Evolutionary conservation across 2,329 filamentous ascomycete species (phyloP).

Genomic region (Tricladium varicosporioides): DNA sequence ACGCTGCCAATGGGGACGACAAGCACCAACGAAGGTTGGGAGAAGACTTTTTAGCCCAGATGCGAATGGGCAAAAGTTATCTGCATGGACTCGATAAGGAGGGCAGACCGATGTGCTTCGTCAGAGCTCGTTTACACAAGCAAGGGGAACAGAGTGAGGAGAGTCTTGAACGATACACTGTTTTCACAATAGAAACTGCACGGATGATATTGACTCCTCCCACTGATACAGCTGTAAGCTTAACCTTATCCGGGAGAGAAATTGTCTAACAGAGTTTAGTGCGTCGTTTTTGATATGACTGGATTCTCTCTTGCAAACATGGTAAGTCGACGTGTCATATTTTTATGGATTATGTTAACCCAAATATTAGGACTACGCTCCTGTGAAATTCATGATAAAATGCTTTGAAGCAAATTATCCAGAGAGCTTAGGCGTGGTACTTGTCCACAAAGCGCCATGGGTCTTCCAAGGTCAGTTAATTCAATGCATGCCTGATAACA

Average conservation of each 20-base stretch:
- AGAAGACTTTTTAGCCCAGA: slow-evolving; percentile 77
- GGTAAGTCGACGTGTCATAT: slow-evolving; percentile 46
- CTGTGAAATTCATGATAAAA: slow-evolving; percentile 99
- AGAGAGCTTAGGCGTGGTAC: slow-evolving; percentile 82
- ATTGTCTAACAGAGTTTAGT: slow-evolving; percentile 47
- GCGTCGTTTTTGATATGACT: slow-evolving; percentile 94
- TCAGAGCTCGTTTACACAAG: slow-evolving; percentile 78
- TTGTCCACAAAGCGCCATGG: slow-evolving; percentile 97
- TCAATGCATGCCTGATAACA: neutral
- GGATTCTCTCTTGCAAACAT: slow-evolving; percentile 93
- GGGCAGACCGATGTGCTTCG: slow-evolving; percentile 82
- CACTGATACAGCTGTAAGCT: slow-evolving; percentile 85
- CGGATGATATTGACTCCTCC: slow-evolving; percentile 76
- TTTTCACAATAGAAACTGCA: slow-evolving; percentile 93
- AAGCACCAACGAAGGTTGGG: slow-evolving; percentile 45
- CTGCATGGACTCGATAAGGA: slow-evolving; percentile 83
- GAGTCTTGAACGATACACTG: slow-evolving; percentile 83
- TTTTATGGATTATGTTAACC: neutral
- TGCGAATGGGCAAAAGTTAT: slow-evolving; percentile 90
- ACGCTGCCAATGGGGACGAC: slow-evolving; percentile 56
- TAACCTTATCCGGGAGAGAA: neutral
- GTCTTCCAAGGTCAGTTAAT: slow-evolving; percentile 76
- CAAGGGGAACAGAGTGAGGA: slow-evolving; percentile 79
- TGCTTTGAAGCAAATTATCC: slow-evolving; percentile 99
- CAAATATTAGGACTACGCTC: slow-evolving; percentile 72